A percentile compares a stretch with the other conserved stretches of the same genome.
Conservation (phyloP, 169 alveolate genomes). For the Besnoitia besnoiti region DNA sequence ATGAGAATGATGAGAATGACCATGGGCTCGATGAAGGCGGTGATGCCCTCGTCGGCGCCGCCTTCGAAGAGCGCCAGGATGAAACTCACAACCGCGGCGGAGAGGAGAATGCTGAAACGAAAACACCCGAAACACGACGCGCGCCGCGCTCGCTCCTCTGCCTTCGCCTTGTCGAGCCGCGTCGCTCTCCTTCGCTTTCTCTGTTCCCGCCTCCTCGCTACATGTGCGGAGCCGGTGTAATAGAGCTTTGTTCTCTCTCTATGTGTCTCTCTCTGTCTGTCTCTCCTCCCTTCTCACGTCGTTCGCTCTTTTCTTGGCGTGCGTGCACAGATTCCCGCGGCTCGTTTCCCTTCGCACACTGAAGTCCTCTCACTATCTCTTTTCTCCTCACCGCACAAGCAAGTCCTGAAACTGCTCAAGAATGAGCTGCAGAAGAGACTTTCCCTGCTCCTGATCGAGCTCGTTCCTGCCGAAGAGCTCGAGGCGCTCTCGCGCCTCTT, state of each 20-base stretch:
- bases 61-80: constrained; percentile 89
- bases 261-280: not conserved
- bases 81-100: constrained; percentile 96
- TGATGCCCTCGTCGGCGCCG: constrained; percentile 88
- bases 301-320: too few relatives aligned
- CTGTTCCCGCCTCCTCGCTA: not conserved
- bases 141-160: not conserved
- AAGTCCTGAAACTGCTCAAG: constrained; percentile 95
- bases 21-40: constrained; percentile 97
- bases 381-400: constrained; percentile 81
- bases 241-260: too few relatives aligned
- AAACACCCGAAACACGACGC: not conserved
- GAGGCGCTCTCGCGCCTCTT: constrained; percentile 53
- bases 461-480: constrained; percentile 63
- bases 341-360: too few relatives aligned
- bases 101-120: constrained; percentile 86
- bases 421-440: constrained; percentile 89
- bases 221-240: not conserved
- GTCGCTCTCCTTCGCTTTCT: not conserved
- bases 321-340: too few relatives aligned
- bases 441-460: constrained; percentile 75
- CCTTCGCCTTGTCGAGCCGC: not conserved
- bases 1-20: constrained; percentile 94
- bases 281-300: too few relatives aligned
- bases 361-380: not conserved